phyloP scores from a whole-genome alignment of 2,329 filamentous ascomycete species.

The Aspergillus sp. region DNA sequence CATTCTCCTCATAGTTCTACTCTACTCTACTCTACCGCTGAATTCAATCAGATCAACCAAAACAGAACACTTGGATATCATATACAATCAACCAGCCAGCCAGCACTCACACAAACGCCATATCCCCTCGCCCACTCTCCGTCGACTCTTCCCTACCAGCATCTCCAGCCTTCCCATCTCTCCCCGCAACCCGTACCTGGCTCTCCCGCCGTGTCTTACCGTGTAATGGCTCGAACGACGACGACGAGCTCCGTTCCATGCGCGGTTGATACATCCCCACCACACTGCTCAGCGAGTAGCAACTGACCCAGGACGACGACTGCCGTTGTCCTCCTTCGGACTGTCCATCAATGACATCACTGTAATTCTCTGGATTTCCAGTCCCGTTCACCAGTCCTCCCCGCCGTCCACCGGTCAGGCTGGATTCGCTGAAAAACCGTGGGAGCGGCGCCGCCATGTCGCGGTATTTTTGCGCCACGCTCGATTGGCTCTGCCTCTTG shows the following conservation, averaged over 20 bases:
- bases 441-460: constrained; percentile 28
- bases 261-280: constrained; percentile 1
- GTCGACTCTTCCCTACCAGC: constrained; percentile 7
- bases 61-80: not conserved
- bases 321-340: constrained; percentile 9
- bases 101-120: constrained; percentile 21
- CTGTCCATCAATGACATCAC: constrained; percentile 14
- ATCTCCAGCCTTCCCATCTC: constrained; percentile 7
- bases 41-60: not conserved
- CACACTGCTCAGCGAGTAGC: constrained; percentile 7
- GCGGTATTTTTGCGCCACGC: constrained; percentile 29
- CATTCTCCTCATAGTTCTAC: not conserved
- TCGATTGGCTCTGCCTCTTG: constrained; percentile 24
- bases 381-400: constrained; percentile 4
- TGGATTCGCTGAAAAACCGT: constrained; percentile 28
- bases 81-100: not conserved
- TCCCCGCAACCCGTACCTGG: constrained; percentile 12
- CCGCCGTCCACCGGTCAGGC: constrained; percentile 17
- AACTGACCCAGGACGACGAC: constrained; percentile 13
- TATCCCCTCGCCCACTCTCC: constrained; percentile 11
- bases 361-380: constrained; percentile 11
- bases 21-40: not conserved
- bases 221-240: constrained; percentile 9
- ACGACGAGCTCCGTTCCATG: constrained; percentile 11
- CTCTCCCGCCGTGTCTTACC: constrained; percentile 12